phyloP scores from a whole-genome alignment of 2,329 filamentous ascomycete species.

The Phaeosphaeria sp. region DNA sequence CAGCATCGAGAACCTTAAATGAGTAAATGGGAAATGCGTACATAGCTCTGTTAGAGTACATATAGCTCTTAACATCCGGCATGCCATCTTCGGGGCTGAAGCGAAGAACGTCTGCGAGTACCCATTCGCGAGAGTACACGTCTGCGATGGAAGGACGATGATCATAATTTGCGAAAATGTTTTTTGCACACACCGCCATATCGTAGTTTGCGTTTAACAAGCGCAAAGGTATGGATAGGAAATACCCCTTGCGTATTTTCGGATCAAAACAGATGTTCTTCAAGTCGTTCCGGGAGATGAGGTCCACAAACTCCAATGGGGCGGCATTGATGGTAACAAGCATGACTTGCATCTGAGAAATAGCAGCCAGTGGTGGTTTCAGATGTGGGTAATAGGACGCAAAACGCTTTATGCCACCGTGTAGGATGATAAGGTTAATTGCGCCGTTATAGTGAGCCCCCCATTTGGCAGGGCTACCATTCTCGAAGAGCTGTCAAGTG shows the following conservation, averaged over 20 bases:
- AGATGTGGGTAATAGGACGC: conserved; percentile 27
- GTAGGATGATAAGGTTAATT: conserved; percentile 20
- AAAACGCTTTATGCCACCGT: conserved; percentile 26
- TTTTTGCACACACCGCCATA: conserved; percentile 18
- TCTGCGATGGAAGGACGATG: conserved; percentile 8
- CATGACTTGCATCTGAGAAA: conserved; percentile 24
- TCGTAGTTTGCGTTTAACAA: conserved; percentile 25
- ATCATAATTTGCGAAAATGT: conserved; percentile 7
- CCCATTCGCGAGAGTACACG: conserved; percentile 23
- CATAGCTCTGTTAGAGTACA: conserved; percentile 10
- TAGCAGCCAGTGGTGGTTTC: conserved; percentile 16
- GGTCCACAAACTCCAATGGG: conserved; percentile 17
- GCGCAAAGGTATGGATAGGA: conserved; percentile 17
- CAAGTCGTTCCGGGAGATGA: conserved; percentile 20
- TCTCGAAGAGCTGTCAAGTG: conserved; percentile 20
- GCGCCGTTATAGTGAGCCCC: conserved; percentile 24
- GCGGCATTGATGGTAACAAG: conserved; percentile 17
- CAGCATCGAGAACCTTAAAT: background rate
- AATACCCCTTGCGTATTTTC: conserved; percentile 15
- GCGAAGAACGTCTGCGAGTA: conserved; percentile 21
- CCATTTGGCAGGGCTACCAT: conserved; percentile 24
- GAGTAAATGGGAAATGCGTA: conserved; percentile 4
- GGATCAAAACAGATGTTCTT: conserved; percentile 18
- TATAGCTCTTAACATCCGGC: conserved; percentile 8
- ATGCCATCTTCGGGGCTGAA: conserved; percentile 18